Evolutionary conservation across 2,329 filamentous ascomycete species (phyloP), one percentile per base, ranked within the genome.

Genomic region (Purpureocillium lavendulum): DNA sequence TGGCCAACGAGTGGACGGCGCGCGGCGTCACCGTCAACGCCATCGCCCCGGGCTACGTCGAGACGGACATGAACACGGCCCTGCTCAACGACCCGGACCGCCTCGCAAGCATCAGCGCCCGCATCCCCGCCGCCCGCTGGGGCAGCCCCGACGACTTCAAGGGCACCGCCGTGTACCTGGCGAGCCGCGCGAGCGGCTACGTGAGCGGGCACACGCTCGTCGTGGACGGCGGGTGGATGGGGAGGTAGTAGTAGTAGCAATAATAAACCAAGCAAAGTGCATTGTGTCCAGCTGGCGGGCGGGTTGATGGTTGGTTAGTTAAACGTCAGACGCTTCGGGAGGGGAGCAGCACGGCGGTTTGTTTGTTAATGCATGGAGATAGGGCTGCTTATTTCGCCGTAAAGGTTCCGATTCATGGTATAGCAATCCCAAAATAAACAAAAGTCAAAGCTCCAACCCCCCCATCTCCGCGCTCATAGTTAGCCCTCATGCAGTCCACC

Each of bases 181-280:
- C 85, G 1, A 83, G 84, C 53, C 72, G 66, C 56, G 84, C 82
- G n/a, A 86, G 84, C 56, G 76, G 69, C 9, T 94, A 94, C 65
- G 82, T 94, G 30, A 87, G 75, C 49, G 88, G 88, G 0, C 85
- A 94, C 62, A 69, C 87, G 5, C 56, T 95, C 49, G 82, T 84
- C 18, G 85, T 95, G 35, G 89, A 95, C 61, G 88, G 88, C 7
- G 88, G 88, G 10, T 95, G 87, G 87, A 94, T 94, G 87, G 87
- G 85, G 68, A 50, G 38, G 8, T 17, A 28, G 33, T 35, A 14
- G 31, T 32, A 14, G 15, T 33, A 38, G 33, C n/a, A n/a, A n/a
- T n/a, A n/a, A n/a, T n/a, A n/a, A n/a, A n/a, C n/a, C n/a, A n/a
- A n/a, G n/a, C n/a, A n/a, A n/a, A n/a, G n/a, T n/a, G n/a, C n/a